Evolutionary conservation across 805 yeast species (phyloP).

Genomic region (Candida wancherniae): DNA sequence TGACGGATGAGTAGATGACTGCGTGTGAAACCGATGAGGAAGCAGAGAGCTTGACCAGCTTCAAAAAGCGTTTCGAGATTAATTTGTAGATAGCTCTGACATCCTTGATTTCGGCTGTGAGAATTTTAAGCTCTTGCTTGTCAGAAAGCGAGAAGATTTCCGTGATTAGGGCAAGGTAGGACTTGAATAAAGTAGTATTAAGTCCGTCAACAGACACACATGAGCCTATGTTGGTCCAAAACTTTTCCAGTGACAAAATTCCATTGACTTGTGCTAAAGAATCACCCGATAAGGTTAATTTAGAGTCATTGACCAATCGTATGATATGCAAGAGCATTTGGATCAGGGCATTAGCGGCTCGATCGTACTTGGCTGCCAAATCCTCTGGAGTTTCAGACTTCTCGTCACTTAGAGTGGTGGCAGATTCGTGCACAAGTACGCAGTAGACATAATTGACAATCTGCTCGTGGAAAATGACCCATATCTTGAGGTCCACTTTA

Average conservation of each 20-base stretch:
- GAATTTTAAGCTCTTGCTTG: slow-evolving; percentile 13
- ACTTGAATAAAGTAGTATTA: slow-evolving; percentile 29
- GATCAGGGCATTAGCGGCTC: slow-evolving; percentile 51
- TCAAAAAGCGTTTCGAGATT: slow-evolving; percentile 42
- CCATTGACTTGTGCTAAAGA: slow-evolving; percentile 17
- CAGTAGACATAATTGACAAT: slow-evolving; percentile 53
- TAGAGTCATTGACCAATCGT: slow-evolving; percentile 16
- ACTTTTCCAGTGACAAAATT: slow-evolving; percentile 23
- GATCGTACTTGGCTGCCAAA: slow-evolving; percentile 54
- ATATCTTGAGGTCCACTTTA: slow-evolving; percentile 48
- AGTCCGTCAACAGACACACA: slow-evolving; percentile 21
- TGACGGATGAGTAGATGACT: slow-evolving; percentile 41
- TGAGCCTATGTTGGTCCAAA: slow-evolving; percentile 32
- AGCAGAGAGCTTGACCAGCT: slow-evolving; percentile 32
- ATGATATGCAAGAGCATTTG: slow-evolving; percentile 40
- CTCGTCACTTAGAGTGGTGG: slow-evolving; percentile 67
- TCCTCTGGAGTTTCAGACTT: slow-evolving; percentile 66
- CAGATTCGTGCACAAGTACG: slow-evolving; percentile 51
- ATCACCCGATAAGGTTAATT: slow-evolving; percentile 8
- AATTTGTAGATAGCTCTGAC: slow-evolving; percentile 31
- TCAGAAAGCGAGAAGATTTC: slow-evolving; percentile 10
- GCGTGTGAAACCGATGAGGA: slow-evolving; percentile 18
- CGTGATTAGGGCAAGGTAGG: slow-evolving; percentile 10
- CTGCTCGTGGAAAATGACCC: slow-evolving; percentile 54
- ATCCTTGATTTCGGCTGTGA: slow-evolving; percentile 14